Base-by-base conservation (phyloP, 257 asterid genomes). In the Asclepias syriaca region DNA sequence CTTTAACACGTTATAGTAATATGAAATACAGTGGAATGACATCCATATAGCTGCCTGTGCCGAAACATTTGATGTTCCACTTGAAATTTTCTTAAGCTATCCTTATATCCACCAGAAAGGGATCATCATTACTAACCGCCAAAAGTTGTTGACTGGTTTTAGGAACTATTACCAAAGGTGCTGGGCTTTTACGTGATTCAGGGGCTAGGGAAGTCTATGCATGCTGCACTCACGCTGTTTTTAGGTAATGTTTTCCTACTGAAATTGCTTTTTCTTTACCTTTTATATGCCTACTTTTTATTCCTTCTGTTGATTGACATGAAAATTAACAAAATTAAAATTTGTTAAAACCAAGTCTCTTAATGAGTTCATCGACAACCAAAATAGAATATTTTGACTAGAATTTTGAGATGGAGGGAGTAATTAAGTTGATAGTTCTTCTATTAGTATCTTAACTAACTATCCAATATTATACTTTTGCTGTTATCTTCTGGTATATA, bases 151-250 rank as follows among this genome's bases (percentile, higher is more conserved):
- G 76, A 69, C 78, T 83, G 82, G 69, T 80, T 34, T 66, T 74
- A 94, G 98, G 98, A 74, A 94, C 98, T 40, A 94, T 94, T 78
- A 81, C 95, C 66, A 88, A 94, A 80, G 99, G 99, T 58, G 99
- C 99, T 49, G 97, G 90, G 65, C 83, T 94, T 79, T 81, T 94
- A 71, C 99, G 88, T 40, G 90, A 88, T 75, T 93, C 81, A 79
- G 99, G 99, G 58, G 99, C 99, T 57, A 86, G 96, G 73, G 99
- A 94, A 83, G 97, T 94, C 64, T 94, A 94, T 80, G 99, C 99
- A 22, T 94, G 97, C 83, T 34, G 97, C 71, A 89, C 96, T 43
- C 99, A 94, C 80, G 97, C 99, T 73, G 97, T 94, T 72, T 90
- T 94, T 76, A 94, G 98, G 98, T 89, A 69, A 78, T 32, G 27